Percentiles rank a stretch among this genome's conserved stretches.
phyloP scores from a whole-genome alignment of 202 grass and related monocot species.

The Musa balbisiana region DNA sequence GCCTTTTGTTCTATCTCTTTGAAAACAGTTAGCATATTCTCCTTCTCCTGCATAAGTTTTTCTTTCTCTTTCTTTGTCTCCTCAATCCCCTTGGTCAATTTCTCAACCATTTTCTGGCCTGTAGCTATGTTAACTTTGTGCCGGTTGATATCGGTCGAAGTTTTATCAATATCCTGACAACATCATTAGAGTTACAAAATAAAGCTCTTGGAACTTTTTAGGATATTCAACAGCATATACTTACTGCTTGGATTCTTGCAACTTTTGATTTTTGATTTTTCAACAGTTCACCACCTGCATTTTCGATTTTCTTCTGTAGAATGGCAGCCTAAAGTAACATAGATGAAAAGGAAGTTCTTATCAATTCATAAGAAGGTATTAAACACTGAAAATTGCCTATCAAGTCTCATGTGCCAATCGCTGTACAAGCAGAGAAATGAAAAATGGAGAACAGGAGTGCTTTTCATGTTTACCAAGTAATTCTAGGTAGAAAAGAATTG shows the following conservation, averaged over 20 bases:
- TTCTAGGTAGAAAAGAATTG: background rate
- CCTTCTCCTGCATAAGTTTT: slow-evolving; percentile 46
- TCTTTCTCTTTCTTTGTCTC: slow-evolving; percentile 69
- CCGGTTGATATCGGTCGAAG: slow-evolving; percentile 74
- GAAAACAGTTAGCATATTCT: slow-evolving; percentile 44
- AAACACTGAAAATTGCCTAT: background rate
- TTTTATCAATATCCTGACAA: slow-evolving; percentile 83
- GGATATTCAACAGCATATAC: slow-evolving; percentile 17
- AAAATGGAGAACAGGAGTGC: background rate
- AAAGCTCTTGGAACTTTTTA: background rate
- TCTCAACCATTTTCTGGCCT: slow-evolving; percentile 62
- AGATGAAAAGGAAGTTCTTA: background rate
- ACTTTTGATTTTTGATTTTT: slow-evolving; percentile 94
- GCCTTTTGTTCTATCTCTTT: slow-evolving; percentile 78
- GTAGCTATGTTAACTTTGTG: slow-evolving; percentile 73
- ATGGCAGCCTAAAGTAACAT: slow-evolving; percentile 50
- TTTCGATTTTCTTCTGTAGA: slow-evolving; percentile 95
- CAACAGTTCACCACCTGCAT: slow-evolving; percentile 63
- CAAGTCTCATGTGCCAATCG: background rate
- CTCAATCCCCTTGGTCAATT: slow-evolving; percentile 51
- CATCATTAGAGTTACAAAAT: background rate
- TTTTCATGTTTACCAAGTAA: background rate
- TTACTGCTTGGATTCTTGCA: slow-evolving; percentile 68
- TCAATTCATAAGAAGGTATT: background rate
- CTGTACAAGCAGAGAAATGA: background rate